Evolutionary conservation across 2,329 filamentous ascomycete species (phyloP).

Genomic region (Cadophora sp.): DNA sequence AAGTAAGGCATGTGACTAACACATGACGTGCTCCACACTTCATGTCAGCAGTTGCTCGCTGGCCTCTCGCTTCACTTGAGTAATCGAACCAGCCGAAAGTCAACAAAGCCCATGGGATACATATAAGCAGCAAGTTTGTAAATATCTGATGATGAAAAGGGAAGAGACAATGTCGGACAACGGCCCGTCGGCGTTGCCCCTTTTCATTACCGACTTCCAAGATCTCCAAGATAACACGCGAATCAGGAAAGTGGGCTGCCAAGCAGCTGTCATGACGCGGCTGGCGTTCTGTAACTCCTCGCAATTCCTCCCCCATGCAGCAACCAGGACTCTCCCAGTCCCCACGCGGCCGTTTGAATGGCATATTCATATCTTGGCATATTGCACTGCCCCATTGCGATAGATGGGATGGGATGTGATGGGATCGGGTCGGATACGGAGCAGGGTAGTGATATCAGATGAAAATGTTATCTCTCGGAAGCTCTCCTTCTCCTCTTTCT

Average conservation of each 20-base stretch:
- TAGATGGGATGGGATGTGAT: background rate
- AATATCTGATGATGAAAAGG: background rate
- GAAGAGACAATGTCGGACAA: background rate
- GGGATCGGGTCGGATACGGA: background rate
- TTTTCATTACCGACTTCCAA: background rate
- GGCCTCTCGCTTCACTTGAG: background rate
- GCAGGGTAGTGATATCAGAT: background rate
- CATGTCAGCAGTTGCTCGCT: background rate
- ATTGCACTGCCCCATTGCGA: slow-evolving; percentile 11
- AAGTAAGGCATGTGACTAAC: background rate
- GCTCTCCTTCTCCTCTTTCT: background rate
- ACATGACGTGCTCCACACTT: background rate
- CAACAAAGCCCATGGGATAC: background rate
- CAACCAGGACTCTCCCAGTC: background rate
- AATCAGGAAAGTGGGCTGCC: slow-evolving; percentile 14
- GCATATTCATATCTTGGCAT: slow-evolving; percentile 3
- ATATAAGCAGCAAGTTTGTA: background rate
- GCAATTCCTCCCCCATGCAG: background rate
- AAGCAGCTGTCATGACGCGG: slow-evolving; percentile 12
- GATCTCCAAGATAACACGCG: slow-evolving; percentile 3
- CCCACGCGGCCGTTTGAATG: background rate
- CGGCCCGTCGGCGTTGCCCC: background rate
- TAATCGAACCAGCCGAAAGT: background rate
- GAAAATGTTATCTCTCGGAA: background rate
- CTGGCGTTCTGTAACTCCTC: slow-evolving; percentile 7